Evolutionary conservation across 1,139 yeast genomes (phyloP).

Genomic region (Petasospora fabianii): DNA sequence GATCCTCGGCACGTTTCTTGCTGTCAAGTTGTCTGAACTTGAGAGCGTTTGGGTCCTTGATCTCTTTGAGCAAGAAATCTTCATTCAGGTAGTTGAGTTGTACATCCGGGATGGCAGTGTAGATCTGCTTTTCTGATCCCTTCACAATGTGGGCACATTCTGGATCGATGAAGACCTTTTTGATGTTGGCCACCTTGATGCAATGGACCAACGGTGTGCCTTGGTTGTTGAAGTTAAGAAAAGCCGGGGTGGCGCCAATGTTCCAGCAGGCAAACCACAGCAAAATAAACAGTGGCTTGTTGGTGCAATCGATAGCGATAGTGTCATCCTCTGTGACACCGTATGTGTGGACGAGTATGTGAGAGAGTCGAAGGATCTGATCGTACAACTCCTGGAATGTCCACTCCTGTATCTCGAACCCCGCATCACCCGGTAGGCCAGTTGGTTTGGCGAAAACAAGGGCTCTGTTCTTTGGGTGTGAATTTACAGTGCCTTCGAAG

Average conservation of each 20-base stretch:
- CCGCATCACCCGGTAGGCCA: slow-evolving; percentile 41
- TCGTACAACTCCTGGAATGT: slow-evolving; percentile 70
- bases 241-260: slow-evolving; percentile 86
- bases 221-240: slow-evolving; percentile 74
- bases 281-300: slow-evolving; percentile 76
- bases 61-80: slow-evolving; percentile 37
- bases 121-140: slow-evolving; percentile 49
- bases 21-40: slow-evolving; percentile 51
- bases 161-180: slow-evolving; percentile 71
- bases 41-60: slow-evolving; percentile 46
- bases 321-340: slow-evolving; percentile 64
- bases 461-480: slow-evolving; percentile 52
- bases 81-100: slow-evolving; percentile 57
- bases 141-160: slow-evolving; percentile 56
- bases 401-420: slow-evolving; percentile 56
- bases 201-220: slow-evolving; percentile 81
- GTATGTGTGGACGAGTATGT: slow-evolving; percentile 58
- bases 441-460: slow-evolving; percentile 61
- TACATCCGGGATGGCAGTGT: slow-evolving; percentile 35
- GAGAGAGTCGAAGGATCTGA: slow-evolving; percentile 60
- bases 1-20: slow-evolving; percentile 52
- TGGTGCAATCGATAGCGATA: slow-evolving; percentile 77
- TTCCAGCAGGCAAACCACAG: slow-evolving; percentile 89
- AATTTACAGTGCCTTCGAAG: slow-evolving; percentile 50
- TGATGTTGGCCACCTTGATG: slow-evolving; percentile 61